Percentiles rank a stretch among this genome's conserved stretches.
These are phyloP conservation scores for Carallia pectinifolia DNA, from an alignment of 345 rosid species.

Conservation along the genomic window DNA sequence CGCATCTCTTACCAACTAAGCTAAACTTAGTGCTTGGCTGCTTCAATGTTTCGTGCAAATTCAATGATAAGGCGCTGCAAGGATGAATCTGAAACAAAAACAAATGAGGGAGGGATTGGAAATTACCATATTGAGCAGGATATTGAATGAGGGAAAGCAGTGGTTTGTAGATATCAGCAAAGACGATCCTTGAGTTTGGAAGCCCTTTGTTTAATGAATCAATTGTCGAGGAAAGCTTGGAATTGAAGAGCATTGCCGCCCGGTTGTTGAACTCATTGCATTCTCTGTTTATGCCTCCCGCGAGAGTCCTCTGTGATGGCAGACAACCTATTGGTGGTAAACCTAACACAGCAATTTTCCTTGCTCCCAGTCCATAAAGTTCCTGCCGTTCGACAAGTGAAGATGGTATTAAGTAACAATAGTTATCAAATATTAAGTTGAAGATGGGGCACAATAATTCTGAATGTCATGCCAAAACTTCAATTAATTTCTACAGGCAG, in stretches of 20 bases:
- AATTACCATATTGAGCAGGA: constrained; percentile 52
- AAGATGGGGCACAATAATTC: no score
- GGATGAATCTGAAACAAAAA: no score
- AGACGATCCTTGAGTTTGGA: constrained; percentile 32
- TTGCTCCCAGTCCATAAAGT: constrained; percentile 51
- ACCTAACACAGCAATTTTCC: constrained; percentile 48
- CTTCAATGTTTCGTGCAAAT: no score
- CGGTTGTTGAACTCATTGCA: constrained; percentile 46
- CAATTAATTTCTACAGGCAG: no score
- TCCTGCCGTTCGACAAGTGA: constrained; percentile 36
- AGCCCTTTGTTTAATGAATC: constrained; percentile 28
- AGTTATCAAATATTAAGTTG: no score
- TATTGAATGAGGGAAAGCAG: constrained; percentile 38
- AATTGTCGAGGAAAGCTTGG: constrained; percentile 41
- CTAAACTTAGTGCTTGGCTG: no score
- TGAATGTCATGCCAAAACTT: no score
- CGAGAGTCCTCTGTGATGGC: constrained; percentile 66
- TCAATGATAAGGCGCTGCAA: no score
- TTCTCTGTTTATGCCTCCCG: constrained; percentile 49
- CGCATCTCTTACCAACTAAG: no score
- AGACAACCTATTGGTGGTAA: constrained; percentile 69
- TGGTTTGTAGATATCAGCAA: constrained; percentile 41
- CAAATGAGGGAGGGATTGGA: no score
- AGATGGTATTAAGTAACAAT: not conserved
- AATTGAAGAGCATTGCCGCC: constrained; percentile 56